Conservation (phyloP, 2,329 filamentous ascomycete genomes). For the Alternaria sp. region DNA sequence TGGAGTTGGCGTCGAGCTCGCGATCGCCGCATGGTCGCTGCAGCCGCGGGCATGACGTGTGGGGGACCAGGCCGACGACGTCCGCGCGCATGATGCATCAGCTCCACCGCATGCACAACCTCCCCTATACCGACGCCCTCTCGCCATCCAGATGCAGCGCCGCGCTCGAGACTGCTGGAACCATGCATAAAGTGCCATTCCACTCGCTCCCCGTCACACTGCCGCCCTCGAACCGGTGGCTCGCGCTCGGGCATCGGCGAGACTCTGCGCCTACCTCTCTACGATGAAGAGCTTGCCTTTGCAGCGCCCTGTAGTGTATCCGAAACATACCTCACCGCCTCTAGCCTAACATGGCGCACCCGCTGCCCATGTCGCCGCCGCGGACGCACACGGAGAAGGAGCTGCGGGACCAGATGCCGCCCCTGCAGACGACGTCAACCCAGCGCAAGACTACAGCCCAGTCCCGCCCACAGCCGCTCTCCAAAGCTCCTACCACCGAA, state of each 20-base stretch:
- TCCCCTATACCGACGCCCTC: background rate
- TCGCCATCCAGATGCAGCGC: constrained; percentile 10
- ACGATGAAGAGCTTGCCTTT: constrained; percentile 25
- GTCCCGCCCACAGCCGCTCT: constrained; percentile 16
- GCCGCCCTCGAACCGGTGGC: constrained; percentile 15
- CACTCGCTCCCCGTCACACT: background rate
- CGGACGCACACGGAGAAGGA: constrained; percentile 34
- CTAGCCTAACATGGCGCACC: constrained; percentile 25
- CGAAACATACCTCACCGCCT: constrained; percentile 1
- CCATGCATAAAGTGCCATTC: constrained; percentile 26
- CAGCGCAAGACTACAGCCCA: constrained; percentile 23
- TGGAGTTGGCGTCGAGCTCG: constrained; percentile 15
- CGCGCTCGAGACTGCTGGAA: constrained; percentile 11
- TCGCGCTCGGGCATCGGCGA: constrained; percentile 24
- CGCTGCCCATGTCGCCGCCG: constrained; percentile 23
- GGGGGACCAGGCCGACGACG: constrained; percentile 13
- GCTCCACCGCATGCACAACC: background rate
- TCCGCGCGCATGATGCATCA: background rate
- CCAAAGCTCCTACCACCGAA: constrained; percentile 18
- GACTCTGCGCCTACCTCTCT: constrained; percentile 23
- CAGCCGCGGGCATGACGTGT: constrained; percentile 31
- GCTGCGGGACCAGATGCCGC: constrained; percentile 35
- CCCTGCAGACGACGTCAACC: constrained; percentile 30
- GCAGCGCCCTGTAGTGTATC: constrained; percentile 10
- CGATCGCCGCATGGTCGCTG: constrained; percentile 15